A percentile compares a stretch with the other conserved stretches of the same genome.
These are phyloP conservation scores for Pseudognaphalium luteoalbum DNA, from an alignment of 129 eudicot species.

Conservation along the genomic window DNA sequence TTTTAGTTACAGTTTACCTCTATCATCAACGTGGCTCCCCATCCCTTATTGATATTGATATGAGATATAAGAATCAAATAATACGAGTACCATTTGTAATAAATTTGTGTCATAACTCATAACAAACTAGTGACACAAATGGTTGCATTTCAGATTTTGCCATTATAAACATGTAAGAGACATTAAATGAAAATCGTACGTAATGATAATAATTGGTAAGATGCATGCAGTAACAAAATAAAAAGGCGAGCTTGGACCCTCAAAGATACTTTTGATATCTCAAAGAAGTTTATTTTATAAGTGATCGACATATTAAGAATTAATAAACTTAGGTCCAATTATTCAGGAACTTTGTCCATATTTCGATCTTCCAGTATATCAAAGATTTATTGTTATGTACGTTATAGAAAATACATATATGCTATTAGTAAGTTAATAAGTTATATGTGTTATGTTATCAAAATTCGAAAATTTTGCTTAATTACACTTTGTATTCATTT, in stretches of 20 bases:
- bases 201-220: background rate
- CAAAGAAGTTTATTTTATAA: background rate
- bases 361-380: no score
- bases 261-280: background rate
- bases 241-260: background rate
- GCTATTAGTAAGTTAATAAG: no score
- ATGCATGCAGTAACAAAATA: background rate
- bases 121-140: conserved; percentile 8
- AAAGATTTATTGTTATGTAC: no score
- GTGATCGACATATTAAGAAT: no score
- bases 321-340: no score
- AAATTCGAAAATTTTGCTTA: no score
- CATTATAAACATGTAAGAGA: background rate
- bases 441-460: no score
- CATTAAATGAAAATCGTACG: background rate
- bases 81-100: background rate
- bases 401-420: background rate
- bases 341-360: no score
- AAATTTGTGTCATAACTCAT: background rate
- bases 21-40: no score
- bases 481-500: no score
- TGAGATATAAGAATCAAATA: background rate
- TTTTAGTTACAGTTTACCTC: no score
- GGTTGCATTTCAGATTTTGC: background rate
- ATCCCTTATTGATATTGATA: no score